Evolutionary conservation across 345 rosid genomes (phyloP), one percentile per base, ranked within the genome.

Genomic region (Boechera retrofracta): DNA sequence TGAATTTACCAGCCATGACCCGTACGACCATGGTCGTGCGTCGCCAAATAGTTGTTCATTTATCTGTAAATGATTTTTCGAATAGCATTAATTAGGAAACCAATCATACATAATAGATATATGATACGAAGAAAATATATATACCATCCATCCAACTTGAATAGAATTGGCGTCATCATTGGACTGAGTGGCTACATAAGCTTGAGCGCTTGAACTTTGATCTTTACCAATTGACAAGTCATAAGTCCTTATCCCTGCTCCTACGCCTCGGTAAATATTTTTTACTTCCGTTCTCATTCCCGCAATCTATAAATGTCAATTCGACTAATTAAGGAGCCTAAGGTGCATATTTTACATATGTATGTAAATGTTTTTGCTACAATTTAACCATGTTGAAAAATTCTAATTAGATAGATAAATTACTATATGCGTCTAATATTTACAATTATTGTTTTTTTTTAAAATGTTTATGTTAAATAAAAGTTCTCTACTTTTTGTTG

Each of bases 111-210:
- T 48, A 48, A 48, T 44, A 44, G n/a, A 44, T 48, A 7, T 48
- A 48, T n/a, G 24, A 48, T 48, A 6, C 1, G 4, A 48, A 48
- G 10, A 48, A 48, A 45, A 48, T 16, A n/a, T 48, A 16, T 16
- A n/a, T 48, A 49, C 55, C 55, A 49, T 49, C 55, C 26, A 49
- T 49, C 28, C 55, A 49, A 49, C 55, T 49, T 49, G 55, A 49
- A 49, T 18, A 49, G 55, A 49, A 49, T 49, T 49, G 55, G 28
- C 28, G 11, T 49, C 55, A 49, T 49, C 55, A 4, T 16, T 49
- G 55, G 11, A 3, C 55, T 49, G 4, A 18, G 55, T 3, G 26
- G 55, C 55, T 16, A 49, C 28, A 49, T 49, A 49, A 49, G 28
- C 5, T 1, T 49, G 26, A 49, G 55, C 55, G 18, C 55, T 49